Conservation (phyloP, 2,329 filamentous ascomycete genomes). For the Phialocephala sp. region DNA sequence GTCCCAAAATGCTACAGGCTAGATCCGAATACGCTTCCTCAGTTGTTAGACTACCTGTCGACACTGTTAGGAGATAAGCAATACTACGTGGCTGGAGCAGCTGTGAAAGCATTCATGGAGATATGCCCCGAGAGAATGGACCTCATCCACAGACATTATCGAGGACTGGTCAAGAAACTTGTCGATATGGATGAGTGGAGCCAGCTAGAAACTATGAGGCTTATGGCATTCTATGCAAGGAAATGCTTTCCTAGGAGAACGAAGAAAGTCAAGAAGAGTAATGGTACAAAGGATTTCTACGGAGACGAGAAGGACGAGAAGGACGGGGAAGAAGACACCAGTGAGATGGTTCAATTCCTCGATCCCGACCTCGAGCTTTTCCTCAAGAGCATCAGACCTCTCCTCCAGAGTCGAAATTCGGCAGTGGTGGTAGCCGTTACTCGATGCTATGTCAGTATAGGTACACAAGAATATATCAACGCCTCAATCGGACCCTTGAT, state of each 20-base stretch:
- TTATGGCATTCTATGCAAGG: conserved; percentile 85
- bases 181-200: conserved; percentile 99
- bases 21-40: conserved; percentile 83
- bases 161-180: conserved; percentile 82
- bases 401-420: conserved; percentile 91
- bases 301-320: conserved; percentile 62
- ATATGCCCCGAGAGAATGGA: conserved; percentile 88
- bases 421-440: conserved; percentile 89
- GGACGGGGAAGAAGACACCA: conserved; percentile 50
- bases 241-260: conserved; percentile 82
- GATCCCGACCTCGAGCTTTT: conserved; percentile 86
- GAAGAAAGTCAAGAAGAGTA: conserved; percentile 57
- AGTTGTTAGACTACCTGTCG: conserved; percentile 81
- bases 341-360: conserved; percentile 61
- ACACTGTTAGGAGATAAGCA: conserved; percentile 86
- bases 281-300: conserved; percentile 72
- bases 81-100: conserved; percentile 95
- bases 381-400: conserved; percentile 77
- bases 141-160: conserved; percentile 89
- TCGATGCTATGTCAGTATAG: conserved; percentile 83
- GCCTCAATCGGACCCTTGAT: conserved; percentile 82
- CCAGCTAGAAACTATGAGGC: conserved; percentile 79
- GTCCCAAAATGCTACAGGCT: conserved; percentile 96
- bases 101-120: conserved; percentile 86
- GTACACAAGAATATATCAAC: conserved; percentile 76